Percentiles rank a stretch among this genome's conserved stretches.
These are phyloP conservation scores for Botryosphaeria dothidea DNA, from an alignment of 2,329 filamentous ascomycete species.

Conservation along the genomic window DNA sequence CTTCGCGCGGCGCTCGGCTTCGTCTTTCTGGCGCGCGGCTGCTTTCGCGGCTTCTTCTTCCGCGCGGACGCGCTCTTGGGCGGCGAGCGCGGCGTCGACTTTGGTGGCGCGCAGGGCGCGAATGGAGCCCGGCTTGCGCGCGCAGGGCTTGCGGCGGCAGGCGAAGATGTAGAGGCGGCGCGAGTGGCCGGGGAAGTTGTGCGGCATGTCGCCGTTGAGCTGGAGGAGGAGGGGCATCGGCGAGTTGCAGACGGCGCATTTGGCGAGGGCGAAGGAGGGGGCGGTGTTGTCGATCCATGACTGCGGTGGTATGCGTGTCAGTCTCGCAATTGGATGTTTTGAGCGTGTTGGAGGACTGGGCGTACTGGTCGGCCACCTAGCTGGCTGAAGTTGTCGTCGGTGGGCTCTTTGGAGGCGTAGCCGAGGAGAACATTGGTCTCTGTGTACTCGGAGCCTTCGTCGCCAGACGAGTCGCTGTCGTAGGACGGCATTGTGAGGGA, in stretches of 20 bases:
- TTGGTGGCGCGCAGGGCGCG: conserved; percentile 71
- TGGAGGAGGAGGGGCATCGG: conserved; percentile 85
- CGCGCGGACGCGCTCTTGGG: conserved; percentile 22
- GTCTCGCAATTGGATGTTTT: neutral
- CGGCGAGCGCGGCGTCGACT: conserved; percentile 33
- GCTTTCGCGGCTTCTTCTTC: conserved; percentile 25
- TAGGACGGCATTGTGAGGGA: conserved; percentile 66
- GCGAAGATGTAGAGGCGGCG: conserved; percentile 83
- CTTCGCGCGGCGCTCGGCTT: conserved; percentile 31
- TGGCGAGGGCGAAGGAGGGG: conserved; percentile 74
- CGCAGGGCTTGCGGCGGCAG: conserved; percentile 76
- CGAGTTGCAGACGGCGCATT: conserved; percentile 84
- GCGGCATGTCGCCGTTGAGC: conserved; percentile 85
- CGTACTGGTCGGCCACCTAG: conserved; percentile 84
- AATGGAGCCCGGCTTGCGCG: conserved; percentile 79
- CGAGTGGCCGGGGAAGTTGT: conserved; percentile 83
- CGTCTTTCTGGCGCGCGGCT: conserved; percentile 22
- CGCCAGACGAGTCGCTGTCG: conserved; percentile 80
- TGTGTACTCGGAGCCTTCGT: conserved; percentile 64
- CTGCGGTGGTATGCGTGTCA: conserved; percentile 38
- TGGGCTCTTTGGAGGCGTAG: conserved; percentile 78
- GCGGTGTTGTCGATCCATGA: conserved; percentile 78
- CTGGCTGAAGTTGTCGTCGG: conserved; percentile 82
- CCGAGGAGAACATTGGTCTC: conserved; percentile 89
- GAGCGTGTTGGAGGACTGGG: conserved; percentile 22